phyloP scores from a whole-genome alignment of 192 early-diverging fungal genomes.

The Coemansia sp. region DNA sequence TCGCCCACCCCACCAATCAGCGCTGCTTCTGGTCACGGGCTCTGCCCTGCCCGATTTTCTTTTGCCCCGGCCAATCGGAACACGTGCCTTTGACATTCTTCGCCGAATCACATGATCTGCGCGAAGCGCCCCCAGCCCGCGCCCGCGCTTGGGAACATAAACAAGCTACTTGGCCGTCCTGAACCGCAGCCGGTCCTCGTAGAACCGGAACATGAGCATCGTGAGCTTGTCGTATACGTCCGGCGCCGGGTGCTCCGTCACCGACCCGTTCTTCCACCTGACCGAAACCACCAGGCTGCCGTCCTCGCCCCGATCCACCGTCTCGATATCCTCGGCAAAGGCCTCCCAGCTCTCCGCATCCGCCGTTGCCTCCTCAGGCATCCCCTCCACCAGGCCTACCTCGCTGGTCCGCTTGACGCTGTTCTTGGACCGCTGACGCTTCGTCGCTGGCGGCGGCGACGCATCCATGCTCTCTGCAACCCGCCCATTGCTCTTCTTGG shows the following conservation, averaged over 20 bases:
- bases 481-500: slow-evolving; percentile 3
- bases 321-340: slow-evolving; percentile 19
- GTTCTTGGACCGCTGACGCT: too few species aligned
- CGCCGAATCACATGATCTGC: slow-evolving; percentile 4
- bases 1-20: slow-evolving; percentile 15
- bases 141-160: too few species aligned
- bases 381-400: not conserved
- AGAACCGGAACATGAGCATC: slow-evolving; percentile 49
- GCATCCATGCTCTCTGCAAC: too few species aligned
- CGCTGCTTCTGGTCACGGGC: slow-evolving; percentile 19
- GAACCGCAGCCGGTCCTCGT: slow-evolving; percentile 53
- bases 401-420: slow-evolving; percentile 5
- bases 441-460: not conserved
- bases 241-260: slow-evolving; percentile 34
- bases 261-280: slow-evolving; percentile 44
- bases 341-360: slow-evolving; percentile 26
- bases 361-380: not conserved
- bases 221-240: slow-evolving; percentile 43
- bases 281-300: slow-evolving; percentile 34
- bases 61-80: not conserved
- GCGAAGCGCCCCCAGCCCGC: too few species aligned
- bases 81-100: too few species aligned
- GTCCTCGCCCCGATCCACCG: slow-evolving; percentile 16
- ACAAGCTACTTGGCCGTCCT: slow-evolving; percentile 22
- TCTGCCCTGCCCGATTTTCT: slow-evolving; percentile 19